phyloP scores from a whole-genome alignment of 2,329 filamentous ascomycete species.

The Ceratocystis albifundus region DNA sequence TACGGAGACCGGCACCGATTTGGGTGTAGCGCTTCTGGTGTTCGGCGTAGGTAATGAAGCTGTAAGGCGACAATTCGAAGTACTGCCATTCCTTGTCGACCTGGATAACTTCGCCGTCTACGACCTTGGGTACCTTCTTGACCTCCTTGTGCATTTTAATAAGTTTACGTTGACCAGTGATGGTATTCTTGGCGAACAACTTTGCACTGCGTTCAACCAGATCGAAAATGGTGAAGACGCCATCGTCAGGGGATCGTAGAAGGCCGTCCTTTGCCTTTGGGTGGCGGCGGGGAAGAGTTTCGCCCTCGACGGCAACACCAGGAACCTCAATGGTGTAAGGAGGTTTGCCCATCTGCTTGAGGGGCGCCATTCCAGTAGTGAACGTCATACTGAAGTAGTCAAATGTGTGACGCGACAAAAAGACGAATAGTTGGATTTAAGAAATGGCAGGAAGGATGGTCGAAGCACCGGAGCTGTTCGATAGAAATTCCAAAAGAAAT shows the following conservation, averaged over 20 bases:
- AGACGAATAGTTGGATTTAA: background rate
- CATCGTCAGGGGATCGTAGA: conserved; percentile 51
- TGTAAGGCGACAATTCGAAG: conserved; percentile 70
- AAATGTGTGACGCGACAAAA: background rate
- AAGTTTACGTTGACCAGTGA: conserved; percentile 60
- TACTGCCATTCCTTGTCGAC: conserved; percentile 87
- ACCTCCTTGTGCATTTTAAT: conserved; percentile 69
- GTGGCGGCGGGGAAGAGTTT: conserved; percentile 74
- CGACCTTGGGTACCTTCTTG: conserved; percentile 80
- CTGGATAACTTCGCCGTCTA: conserved; percentile 67
- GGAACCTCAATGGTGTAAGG: conserved; percentile 66
- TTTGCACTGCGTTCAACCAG: conserved; percentile 59
- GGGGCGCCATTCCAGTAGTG: conserved; percentile 38
- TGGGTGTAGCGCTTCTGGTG: conserved; percentile 60
- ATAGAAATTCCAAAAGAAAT: background rate
- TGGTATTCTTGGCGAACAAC: conserved; percentile 50
- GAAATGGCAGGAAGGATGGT: background rate
- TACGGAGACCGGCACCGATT: conserved; percentile 61
- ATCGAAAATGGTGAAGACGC: conserved; percentile 67
- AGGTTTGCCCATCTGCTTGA: conserved; percentile 52
- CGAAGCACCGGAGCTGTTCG: conserved; percentile 4
- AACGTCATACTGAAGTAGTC: conserved; percentile 30
- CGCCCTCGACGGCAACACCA: conserved; percentile 58
- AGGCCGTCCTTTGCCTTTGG: conserved; percentile 59
- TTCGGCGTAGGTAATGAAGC: conserved; percentile 66